Percentiles rank a stretch among this genome's conserved stretches.
Evolutionary conservation across 2,329 filamentous ascomycete genomes (phyloP).

Genomic region (Fusarium sp.): DNA sequence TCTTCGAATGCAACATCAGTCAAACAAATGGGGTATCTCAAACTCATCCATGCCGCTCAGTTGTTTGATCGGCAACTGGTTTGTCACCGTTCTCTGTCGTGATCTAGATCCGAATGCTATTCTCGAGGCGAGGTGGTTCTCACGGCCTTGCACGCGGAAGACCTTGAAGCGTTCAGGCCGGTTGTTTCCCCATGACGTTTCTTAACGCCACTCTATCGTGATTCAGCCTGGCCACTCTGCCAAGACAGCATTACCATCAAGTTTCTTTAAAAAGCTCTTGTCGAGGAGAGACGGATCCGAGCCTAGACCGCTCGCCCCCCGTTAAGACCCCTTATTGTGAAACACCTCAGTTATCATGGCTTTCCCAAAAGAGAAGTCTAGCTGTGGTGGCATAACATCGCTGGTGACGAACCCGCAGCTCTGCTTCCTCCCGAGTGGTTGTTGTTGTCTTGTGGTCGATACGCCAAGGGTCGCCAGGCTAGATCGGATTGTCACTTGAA

Average conservation of each 20-base stretch:
- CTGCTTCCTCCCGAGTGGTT: constrained; percentile 35
- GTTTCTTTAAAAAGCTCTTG: constrained; percentile 13
- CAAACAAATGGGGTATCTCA: constrained; percentile 32
- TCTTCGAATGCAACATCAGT: constrained; percentile 29
- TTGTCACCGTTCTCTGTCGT: constrained; percentile 7
- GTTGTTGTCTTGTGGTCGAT: constrained; percentile 12
- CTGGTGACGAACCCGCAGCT: constrained; percentile 39
- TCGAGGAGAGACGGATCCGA: constrained; percentile 28
- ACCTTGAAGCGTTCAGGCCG: constrained; percentile 16
- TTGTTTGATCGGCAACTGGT: constrained; percentile 39
- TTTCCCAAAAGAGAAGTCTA: constrained; percentile 38
- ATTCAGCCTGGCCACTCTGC: constrained; percentile 18
- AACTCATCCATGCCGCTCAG: constrained; percentile 23
- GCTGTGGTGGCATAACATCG: constrained; percentile 37
- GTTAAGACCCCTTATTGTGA: constrained; percentile 44
- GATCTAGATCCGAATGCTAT: constrained; percentile 27
- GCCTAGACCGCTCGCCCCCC: constrained; percentile 39
- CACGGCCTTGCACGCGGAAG: not conserved
- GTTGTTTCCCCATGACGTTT: constrained; percentile 7
- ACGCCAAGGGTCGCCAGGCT: constrained; percentile 17
- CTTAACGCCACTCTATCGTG: constrained; percentile 25
- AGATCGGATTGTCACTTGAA: constrained; percentile 29
- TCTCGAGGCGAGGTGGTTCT: constrained; percentile 5
- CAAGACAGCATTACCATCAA: constrained; percentile 15
- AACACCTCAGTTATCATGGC: constrained; percentile 40